phyloP scores from a whole-genome alignment of 331 rosid species.

The Acacia concinna region DNA sequence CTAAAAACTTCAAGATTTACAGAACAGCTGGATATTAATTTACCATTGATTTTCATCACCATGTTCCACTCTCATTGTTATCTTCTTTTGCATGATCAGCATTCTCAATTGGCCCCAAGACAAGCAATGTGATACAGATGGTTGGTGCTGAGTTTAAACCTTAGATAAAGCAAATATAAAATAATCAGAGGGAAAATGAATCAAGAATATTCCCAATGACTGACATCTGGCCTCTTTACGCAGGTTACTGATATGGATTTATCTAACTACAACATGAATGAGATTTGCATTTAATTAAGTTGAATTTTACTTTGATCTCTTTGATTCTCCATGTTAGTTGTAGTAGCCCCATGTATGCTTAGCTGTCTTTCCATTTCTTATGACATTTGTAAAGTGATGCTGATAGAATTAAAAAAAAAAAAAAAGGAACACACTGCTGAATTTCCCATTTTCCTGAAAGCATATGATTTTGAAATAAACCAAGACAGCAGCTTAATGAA shows the following conservation, averaged over 20 bases:
- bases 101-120: constrained; percentile 10
- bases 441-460: neutral
- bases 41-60: neutral
- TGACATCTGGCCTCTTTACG: too few relatives aligned
- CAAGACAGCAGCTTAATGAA: constrained; percentile 6
- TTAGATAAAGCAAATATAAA: neutral
- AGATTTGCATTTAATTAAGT: neutral
- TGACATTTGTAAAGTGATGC: neutral
- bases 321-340: neutral
- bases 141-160: neutral
- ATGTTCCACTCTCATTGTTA: constrained; percentile 7
- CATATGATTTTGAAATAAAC: constrained; percentile 3
- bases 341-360: neutral
- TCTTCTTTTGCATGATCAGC: constrained; percentile 12
- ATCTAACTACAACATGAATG: neutral
- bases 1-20: neutral
- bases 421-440: neutral
- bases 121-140: neutral
- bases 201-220: neutral
- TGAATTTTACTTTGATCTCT: neutral
- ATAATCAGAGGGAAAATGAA: neutral
- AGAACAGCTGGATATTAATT: neutral
- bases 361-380: constrained; percentile 13
- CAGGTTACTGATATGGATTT: too few relatives aligned
- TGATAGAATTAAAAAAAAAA: neutral